These are phyloP conservation scores for Plenodomus tracheiphilus DNA, from an alignment of 2,329 filamentous ascomycete species.

Conservation along the genomic window DNA sequence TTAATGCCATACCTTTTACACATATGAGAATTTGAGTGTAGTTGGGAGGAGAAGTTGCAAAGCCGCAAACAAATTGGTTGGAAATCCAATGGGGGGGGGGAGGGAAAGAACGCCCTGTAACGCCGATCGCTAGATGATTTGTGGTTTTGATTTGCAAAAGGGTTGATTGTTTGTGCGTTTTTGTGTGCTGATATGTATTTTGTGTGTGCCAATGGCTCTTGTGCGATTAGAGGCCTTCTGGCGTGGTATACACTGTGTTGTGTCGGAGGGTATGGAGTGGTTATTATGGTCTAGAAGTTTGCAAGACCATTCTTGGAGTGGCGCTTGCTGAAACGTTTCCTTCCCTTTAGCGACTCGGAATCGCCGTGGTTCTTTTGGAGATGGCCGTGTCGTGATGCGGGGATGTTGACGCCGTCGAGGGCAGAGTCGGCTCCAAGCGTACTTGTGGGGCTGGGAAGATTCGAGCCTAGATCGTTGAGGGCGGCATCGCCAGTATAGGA, in stretches of 20 bases:
- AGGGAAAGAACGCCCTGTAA: constrained; percentile 8
- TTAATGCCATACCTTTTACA: constrained; percentile 1
- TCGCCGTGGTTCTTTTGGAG: constrained; percentile 54
- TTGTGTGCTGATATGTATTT: constrained; percentile 3
- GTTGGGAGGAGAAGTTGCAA: too few relatives aligned
- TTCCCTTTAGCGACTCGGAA: constrained; percentile 59
- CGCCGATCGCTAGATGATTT: constrained; percentile 6
- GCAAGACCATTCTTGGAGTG: constrained; percentile 94
- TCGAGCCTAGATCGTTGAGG: constrained; percentile 51
- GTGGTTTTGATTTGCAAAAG: constrained; percentile 6
- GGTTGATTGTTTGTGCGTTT: neutral
- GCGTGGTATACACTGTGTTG: neutral
- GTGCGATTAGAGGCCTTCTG: too few relatives aligned
- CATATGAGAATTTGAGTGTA: neutral
- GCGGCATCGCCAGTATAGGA: constrained; percentile 63
- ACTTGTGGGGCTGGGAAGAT: constrained; percentile 75
- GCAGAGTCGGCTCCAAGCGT: constrained; percentile 64
- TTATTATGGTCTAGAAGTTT: constrained; percentile 55
- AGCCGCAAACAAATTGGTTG: too few relatives aligned
- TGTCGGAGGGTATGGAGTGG: neutral
- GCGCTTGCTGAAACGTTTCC: constrained; percentile 80
- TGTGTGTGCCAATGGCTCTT: neutral
- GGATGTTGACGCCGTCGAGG: constrained; percentile 53
- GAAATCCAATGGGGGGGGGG: too few relatives aligned
- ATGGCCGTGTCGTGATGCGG: constrained; percentile 56